These are phyloP conservation scores for Solanum chmielewskii DNA, from an alignment of 257 asterid genomes.

Conservation along the genomic window DNA sequence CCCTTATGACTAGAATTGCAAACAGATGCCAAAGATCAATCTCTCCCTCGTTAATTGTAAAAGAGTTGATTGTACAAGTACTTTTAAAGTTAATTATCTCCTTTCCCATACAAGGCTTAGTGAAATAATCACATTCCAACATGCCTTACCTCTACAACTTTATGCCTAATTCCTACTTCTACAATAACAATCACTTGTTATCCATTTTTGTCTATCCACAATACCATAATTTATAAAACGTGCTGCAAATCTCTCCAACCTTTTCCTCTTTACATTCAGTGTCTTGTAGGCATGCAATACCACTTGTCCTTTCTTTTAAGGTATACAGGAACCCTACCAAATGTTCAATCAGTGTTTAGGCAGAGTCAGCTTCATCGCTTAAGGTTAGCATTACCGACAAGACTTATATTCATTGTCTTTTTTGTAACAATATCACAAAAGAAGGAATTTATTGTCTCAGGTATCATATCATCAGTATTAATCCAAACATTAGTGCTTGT, in stretches of 20 bases:
- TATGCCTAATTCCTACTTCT: background rate
- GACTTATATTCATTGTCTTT: background rate
- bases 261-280: background rate
- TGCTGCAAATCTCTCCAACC: background rate
- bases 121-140: background rate
- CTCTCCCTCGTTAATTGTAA: background rate
- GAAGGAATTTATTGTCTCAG: background rate
- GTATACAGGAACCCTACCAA: background rate
- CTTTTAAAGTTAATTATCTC: background rate
- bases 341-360: background rate
- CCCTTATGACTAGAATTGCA: background rate
- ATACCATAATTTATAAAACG: background rate
- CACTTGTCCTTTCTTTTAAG: background rate
- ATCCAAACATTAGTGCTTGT: background rate
- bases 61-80: background rate
- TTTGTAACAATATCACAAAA: background rate
- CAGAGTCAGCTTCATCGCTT: background rate
- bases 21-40: background rate
- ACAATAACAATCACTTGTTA: background rate
- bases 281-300: background rate
- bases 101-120: background rate
- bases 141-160: background rate
- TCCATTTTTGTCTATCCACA: background rate
- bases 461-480: background rate
- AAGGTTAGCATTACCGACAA: background rate